Evolutionary conservation across 1,284 basidiomycete genomes (phyloP).

Genomic region (Ceratobasidium sp.): DNA sequence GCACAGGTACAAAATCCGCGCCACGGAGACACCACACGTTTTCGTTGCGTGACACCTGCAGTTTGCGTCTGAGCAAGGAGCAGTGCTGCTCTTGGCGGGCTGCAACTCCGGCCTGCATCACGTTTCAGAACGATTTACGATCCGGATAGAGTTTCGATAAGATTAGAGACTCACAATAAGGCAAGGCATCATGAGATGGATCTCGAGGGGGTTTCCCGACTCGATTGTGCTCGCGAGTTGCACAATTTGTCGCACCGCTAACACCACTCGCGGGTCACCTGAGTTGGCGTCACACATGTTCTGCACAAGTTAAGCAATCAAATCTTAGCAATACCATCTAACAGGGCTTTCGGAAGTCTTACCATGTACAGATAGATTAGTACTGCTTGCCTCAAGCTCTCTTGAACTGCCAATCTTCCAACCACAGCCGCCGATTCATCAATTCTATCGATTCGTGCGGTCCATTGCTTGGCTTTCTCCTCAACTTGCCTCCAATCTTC

Average conservation of each 20-base stretch:
- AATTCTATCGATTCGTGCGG: background rate
- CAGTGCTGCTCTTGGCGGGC: constrained; percentile 26
- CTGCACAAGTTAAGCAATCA: too few species aligned
- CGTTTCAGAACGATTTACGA: background rate
- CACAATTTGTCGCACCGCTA: background rate
- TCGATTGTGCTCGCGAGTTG: constrained; percentile 6
- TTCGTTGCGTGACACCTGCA: background rate
- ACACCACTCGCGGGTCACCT: background rate
- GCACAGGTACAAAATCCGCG: constrained; percentile 13
- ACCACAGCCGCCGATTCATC: background rate
- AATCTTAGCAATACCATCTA: too few species aligned
- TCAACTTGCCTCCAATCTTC: constrained; percentile 1
- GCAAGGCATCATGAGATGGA: background rate
- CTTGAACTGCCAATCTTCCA: constrained; percentile 22
- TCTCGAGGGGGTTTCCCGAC: background rate
- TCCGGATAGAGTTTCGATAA: background rate
- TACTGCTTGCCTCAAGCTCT: background rate
- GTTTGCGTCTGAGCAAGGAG: background rate
- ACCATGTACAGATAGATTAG: constrained; percentile 8
- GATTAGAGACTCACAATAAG: constrained; percentile 9
- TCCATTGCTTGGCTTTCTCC: background rate
- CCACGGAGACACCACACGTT: background rate
- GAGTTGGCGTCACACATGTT: constrained; percentile 20
- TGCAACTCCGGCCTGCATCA: constrained; percentile 7
- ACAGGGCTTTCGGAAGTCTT: too few species aligned